Percentiles rank a stretch among this genome's conserved stretches.
These are phyloP conservation scores for Naganishia randhawae DNA, from an alignment of 768 basidiomycete species.

Conservation along the genomic window DNA sequence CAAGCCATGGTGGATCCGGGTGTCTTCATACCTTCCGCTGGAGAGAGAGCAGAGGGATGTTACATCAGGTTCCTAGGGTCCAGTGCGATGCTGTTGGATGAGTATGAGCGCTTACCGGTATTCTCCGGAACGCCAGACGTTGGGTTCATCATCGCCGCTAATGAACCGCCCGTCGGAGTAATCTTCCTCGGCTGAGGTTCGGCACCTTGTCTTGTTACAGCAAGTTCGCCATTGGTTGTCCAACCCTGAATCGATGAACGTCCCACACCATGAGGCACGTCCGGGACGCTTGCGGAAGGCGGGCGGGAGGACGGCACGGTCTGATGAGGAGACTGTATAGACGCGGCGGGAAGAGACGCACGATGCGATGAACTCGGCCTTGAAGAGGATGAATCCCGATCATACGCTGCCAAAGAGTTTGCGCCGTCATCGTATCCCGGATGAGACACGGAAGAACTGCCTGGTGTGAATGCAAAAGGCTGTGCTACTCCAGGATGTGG, in stretches of 20 bases:
- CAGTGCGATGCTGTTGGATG: too few relatives aligned
- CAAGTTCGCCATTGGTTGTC: neutral
- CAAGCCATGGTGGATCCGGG: neutral
- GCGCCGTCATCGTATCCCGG: neutral
- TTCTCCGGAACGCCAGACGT: neutral
- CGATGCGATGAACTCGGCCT: slow-evolving; percentile 1
- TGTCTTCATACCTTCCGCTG: neutral
- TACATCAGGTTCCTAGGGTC: too few relatives aligned
- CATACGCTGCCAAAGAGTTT: neutral
- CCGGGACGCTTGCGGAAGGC: neutral
- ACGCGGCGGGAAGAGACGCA: neutral
- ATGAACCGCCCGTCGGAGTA: neutral
- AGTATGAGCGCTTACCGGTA: neutral
- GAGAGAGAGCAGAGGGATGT: neutral
- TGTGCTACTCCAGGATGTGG: neutral
- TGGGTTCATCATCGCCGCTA: slow-evolving; percentile 13
- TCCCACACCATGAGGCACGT: neutral
- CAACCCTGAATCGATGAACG: neutral
- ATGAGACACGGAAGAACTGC: neutral
- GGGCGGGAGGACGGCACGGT: neutral
- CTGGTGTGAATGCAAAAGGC: slow-evolving; percentile 11
- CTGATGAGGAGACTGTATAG: neutral
- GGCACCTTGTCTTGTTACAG: neutral
- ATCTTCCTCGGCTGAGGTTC: neutral
- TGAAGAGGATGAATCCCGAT: neutral